Conservation (phyloP, 805 yeast species). For the Crinitomyces ghanaensis region DNA sequence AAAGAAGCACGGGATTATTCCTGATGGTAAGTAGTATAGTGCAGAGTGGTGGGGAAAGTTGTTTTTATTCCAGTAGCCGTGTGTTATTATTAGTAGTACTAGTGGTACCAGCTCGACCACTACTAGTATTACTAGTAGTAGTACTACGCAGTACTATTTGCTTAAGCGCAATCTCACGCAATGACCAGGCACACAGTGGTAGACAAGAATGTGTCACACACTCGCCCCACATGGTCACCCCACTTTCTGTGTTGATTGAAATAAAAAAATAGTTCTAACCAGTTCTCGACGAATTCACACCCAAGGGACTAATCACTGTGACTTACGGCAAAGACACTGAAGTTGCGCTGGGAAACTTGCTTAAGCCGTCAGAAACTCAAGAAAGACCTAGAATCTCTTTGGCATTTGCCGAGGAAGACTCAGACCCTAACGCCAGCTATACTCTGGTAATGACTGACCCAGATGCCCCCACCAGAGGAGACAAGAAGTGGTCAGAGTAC, state of each 20-base stretch:
- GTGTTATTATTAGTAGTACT: neutral
- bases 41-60: conserved; percentile 5
- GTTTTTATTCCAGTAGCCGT: neutral
- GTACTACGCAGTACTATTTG: no score
- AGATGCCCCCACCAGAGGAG: conserved; percentile 79
- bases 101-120: no score
- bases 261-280: no score
- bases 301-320: conserved; percentile 39
- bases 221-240: no score
- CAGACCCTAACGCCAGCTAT: conserved; percentile 41
- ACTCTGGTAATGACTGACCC: conserved; percentile 82
- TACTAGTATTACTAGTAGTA: no score
- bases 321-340: conserved; percentile 47
- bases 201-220: no score
- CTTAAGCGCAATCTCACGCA: no score
- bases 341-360: conserved; percentile 71
- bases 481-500: conserved; percentile 80
- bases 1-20: conserved; percentile 31
- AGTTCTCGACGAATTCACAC: conserved; percentile 23
- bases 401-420: conserved; percentile 40
- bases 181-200: no score
- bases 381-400: conserved; percentile 53
- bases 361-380: conserved; percentile 57
- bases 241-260: no score
- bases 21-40: conserved; percentile 27